These are phyloP conservation scores for Annulohypoxylon truncatum DNA, from an alignment of 2,329 filamentous ascomycete genomes.

Conservation along the genomic window DNA sequence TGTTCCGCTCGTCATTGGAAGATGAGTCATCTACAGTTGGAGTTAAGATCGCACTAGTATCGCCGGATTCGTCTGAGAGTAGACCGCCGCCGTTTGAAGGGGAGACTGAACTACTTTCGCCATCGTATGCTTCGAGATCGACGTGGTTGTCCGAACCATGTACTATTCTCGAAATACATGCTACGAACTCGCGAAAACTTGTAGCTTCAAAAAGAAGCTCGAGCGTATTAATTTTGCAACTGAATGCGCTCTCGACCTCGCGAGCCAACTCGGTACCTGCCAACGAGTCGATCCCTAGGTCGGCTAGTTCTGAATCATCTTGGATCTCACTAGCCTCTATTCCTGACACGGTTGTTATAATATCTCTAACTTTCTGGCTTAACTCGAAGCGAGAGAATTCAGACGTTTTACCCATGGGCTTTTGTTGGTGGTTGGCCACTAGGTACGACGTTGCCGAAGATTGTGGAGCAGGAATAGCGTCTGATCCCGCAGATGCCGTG, in stretches of 20 bases:
- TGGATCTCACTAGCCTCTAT: slow-evolving; percentile 50
- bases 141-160: background rate
- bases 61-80: background rate
- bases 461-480: background rate
- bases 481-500: background rate
- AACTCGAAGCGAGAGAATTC: background rate
- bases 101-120: background rate
- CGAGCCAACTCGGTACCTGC: slow-evolving; percentile 59
- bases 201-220: slow-evolving; percentile 3
- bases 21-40: background rate
- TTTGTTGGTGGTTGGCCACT: background rate
- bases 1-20: background rate
- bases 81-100: background rate
- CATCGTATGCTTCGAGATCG: background rate
- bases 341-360: slow-evolving; percentile 17
- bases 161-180: background rate
- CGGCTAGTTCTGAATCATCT: slow-evolving; percentile 51
- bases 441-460: background rate
- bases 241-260: slow-evolving; percentile 48
- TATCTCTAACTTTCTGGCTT: slow-evolving; percentile 7
- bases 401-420: background rate
- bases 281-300: slow-evolving; percentile 61
- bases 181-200: background rate
- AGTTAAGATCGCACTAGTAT: background rate
- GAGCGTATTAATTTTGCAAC: slow-evolving; percentile 2